phyloP scores from a whole-genome alignment of 1,284 basidiomycete species.

The Spongispora temasekensis region DNA sequence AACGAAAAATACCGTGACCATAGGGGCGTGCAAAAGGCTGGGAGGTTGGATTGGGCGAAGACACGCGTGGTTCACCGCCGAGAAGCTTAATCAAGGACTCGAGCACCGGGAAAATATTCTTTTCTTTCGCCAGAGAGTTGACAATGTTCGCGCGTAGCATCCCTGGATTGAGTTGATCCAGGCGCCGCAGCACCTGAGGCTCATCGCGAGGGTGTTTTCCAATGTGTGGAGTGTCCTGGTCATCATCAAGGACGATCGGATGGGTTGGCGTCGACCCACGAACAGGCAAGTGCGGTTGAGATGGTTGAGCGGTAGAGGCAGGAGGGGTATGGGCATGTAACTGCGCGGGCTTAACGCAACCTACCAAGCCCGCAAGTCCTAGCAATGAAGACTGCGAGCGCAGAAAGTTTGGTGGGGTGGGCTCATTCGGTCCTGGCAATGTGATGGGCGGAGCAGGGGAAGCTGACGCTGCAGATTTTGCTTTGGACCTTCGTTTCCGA shows the following conservation, averaged over 20 bases:
- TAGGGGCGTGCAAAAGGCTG: slow-evolving; percentile 27
- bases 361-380: slow-evolving; percentile 68
- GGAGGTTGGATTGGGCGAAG: background rate
- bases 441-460: slow-evolving; percentile 47
- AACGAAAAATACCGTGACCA: slow-evolving; percentile 16
- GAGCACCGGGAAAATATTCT: slow-evolving; percentile 66
- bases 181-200: slow-evolving; percentile 6
- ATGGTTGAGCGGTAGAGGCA: slow-evolving; percentile 33
- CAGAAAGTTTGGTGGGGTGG: slow-evolving; percentile 67
- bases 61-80: slow-evolving; percentile 23
- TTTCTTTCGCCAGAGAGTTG: slow-evolving; percentile 57
- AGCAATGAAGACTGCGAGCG: slow-evolving; percentile 70
- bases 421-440: slow-evolving; percentile 62
- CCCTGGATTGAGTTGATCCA: slow-evolving; percentile 35
- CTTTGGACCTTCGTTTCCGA: slow-evolving; percentile 28
- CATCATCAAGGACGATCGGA: slow-evolving; percentile 71
- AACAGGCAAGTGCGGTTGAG: slow-evolving; percentile 10
- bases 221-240: slow-evolving; percentile 33
- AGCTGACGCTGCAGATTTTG: slow-evolving; percentile 35
- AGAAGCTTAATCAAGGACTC: slow-evolving; percentile 59
- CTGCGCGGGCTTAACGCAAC: slow-evolving; percentile 59
- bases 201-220: slow-evolving; percentile 8
- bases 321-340: slow-evolving; percentile 32
- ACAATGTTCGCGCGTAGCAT: slow-evolving; percentile 58
- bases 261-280: slow-evolving; percentile 57